Base-by-base conservation (phyloP, 768 basidiomycete genomes). In the Boletus tylopilopsis region DNA sequence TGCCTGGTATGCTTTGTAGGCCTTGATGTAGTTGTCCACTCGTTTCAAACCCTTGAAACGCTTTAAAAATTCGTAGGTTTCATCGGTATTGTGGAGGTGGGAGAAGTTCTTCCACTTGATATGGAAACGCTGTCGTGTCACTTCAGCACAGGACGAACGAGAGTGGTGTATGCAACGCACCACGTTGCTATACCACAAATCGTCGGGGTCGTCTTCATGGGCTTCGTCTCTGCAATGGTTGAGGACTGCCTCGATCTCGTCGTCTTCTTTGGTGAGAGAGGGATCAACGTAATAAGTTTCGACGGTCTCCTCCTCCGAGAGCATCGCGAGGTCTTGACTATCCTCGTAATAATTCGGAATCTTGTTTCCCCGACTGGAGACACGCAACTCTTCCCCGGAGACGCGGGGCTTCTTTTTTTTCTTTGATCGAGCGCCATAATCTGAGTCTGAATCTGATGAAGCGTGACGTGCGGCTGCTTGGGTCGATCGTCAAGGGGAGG, bases 81-180 rank as follows among this genome's bases (percentile, higher is more conserved):
- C 96, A 65, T 98, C 95, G n/a, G 96, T 99, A 64, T 99, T 97
- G 75, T 98, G 96, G 15, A 98, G 78, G 67, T 98, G 95, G 10
- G 94, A 96, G 69, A 94, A 98, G 59, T 84, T 85, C 70, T 98
- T 97, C 96, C 96, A 99, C 71, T 99, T 99, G 76, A 99, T 94
- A 67, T 97, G 93, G 76, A 88, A 99, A 44, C 94, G 93, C 94
- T 96, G 63, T 4, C 57, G 51, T 45, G 22, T 47, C 47, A 36
- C 25, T 34, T 61, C 25, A 56, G 63, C 9, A 45, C 6, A 16
- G 35, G 1, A 23, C 10, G 16, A 41, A 38, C 18, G 22, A 27
- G 6, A 15, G 11, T 3, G 19, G 13, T 21, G 12, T 24, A 15
- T 42, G 10, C 8, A 24, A 68, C 78, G 47, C 68, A 93, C 94